Evolutionary conservation across 208 protist genomes (phyloP), one percentile per base, ranked within the genome.

Genomic region (Porcisia hertigi): DNA sequence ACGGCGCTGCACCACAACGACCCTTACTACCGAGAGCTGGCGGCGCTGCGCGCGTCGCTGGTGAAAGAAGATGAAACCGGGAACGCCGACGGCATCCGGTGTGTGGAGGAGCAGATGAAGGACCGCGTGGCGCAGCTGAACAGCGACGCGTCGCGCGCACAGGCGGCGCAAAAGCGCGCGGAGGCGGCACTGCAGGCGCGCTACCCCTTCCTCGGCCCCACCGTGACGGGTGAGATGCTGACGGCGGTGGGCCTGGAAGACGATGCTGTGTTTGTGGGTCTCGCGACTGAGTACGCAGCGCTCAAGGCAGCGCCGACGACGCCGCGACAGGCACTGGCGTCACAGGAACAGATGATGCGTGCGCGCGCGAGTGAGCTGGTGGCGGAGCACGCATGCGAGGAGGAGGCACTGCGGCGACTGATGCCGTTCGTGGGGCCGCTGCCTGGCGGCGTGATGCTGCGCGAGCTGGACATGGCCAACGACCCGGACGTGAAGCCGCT

Each of bases 1-100:
- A 67, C 80, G 30, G 39, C 64, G 23, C 60, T 80, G 60, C 49
- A 72, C 64, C 49, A n/a, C 60, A 82, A 63, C 65, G 83, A 87
- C 71, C 59, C 79, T 16, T 88, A 88, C 73, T 92, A 85, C 75
- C 77, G 86, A 65, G 84, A 92, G 83, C 83, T 90, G 66, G 23
- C 23, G 60, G 74, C 81, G 55, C 71, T 84, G 49, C 81, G 77
- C 69, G 75, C 77, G 62, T 55, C 76, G 43, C 75, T 90, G 41
- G 67, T 82, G 49, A 75, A 66, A 14, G 80, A 87, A 75, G 79
- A 81, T 39, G 77, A 77, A 41, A 65, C 67, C 25, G 76, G 45
- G 58, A 82, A 88, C 76, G 79, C 70, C 41, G 62, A 73, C 20
- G 55, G 70, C 30, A 85, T 86, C 66, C 80, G 74, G 71, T 88